Evolutionary conservation across 768 basidiomycete genomes (phyloP).

Genomic region (Guyanaporus albipodus): DNA sequence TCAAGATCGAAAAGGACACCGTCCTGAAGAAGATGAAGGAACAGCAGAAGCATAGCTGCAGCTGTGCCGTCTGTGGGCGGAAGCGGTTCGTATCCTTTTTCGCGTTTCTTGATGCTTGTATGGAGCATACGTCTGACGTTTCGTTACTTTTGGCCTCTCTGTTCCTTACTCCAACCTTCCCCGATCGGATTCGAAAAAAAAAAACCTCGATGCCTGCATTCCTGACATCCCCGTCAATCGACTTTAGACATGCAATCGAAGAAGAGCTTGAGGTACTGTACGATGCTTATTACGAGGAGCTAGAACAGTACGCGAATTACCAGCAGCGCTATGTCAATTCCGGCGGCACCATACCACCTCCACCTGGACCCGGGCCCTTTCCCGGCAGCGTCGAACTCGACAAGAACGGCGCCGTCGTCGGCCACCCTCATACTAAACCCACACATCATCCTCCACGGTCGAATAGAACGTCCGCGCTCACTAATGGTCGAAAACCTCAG

Average conservation of each 20-base stretch:
- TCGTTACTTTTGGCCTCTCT: constrained; percentile 21
- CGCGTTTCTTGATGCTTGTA: constrained; percentile 18
- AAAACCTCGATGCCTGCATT: background rate
- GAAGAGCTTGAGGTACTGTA: constrained; percentile 99
- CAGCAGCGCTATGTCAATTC: constrained; percentile 94
- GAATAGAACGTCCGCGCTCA: constrained; percentile 32
- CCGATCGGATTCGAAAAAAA: constrained; percentile 21
- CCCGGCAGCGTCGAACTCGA: constrained; percentile 97
- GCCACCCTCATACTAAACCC: constrained; percentile 29
- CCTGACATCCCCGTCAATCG: constrained; percentile 13
- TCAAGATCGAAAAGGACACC: constrained; percentile 98
- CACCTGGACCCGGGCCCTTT: constrained; percentile 95
- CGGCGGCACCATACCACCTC: constrained; percentile 84
- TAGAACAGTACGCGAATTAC: constrained; percentile 98
- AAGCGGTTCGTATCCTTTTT: constrained; percentile 72
- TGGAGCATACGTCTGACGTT: constrained; percentile 20
- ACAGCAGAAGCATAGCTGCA: constrained; percentile 94
- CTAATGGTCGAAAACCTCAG: constrained; percentile 39
- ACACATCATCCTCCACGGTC: constrained; percentile 40
- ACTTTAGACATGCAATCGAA: constrained; percentile 87
- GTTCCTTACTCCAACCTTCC: constrained; percentile 11
- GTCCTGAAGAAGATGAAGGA: constrained; percentile 99
- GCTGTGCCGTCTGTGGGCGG: constrained; percentile 93
- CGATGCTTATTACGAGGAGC: constrained; percentile 99
- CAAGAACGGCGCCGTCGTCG: constrained; percentile 75